Conservation (phyloP, 1,284 basidiomycete genomes). For the Mrakiaceae sp. region DNA sequence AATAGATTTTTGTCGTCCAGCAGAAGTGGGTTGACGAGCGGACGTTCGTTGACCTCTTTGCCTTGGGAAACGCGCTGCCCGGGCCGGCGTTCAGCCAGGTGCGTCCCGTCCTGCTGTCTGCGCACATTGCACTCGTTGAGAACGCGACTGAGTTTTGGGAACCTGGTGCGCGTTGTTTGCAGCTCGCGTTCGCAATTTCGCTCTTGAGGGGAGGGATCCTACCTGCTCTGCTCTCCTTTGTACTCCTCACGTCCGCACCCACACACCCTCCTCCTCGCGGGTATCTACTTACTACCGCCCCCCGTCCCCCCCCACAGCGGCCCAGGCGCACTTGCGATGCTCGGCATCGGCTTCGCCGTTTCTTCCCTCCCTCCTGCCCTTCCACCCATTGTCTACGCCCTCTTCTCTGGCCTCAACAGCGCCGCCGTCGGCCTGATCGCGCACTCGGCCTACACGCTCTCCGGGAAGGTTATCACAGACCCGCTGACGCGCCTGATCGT, state of each 20-base stretch:
- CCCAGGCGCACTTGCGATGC: slow-evolving; percentile 46
- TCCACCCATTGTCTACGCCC: slow-evolving; percentile 42
- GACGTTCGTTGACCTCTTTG: slow-evolving; percentile 35
- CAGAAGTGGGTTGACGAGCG: slow-evolving; percentile 25
- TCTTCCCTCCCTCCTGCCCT: slow-evolving; percentile 39
- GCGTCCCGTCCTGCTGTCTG: not conserved
- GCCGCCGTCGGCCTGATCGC: slow-evolving; percentile 49
- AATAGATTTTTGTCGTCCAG: slow-evolving; percentile 25
- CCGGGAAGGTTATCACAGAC: slow-evolving; percentile 43
- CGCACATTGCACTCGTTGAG: not conserved
- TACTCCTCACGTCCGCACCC: slow-evolving; percentile 28
- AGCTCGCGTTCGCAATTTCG: slow-evolving; percentile 36
- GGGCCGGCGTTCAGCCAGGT: slow-evolving; percentile 35
- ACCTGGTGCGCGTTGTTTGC: slow-evolving; percentile 10
- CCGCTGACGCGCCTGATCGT: slow-evolving; percentile 41
- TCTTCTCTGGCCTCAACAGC: slow-evolving; percentile 48
- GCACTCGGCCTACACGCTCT: slow-evolving; percentile 45
- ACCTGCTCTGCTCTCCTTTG: slow-evolving; percentile 32
- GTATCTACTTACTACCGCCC: not conserved
- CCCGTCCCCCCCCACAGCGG: slow-evolving; percentile 24
- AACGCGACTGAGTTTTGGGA: not conserved
- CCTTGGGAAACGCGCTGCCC: slow-evolving; percentile 38
- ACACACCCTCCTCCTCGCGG: not conserved
- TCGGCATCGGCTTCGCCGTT: slow-evolving; percentile 42
- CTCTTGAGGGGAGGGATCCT: slow-evolving; percentile 32